phyloP scores from a whole-genome alignment of 352 stramenopile species.

The Globisporangium orthogonon region DNA sequence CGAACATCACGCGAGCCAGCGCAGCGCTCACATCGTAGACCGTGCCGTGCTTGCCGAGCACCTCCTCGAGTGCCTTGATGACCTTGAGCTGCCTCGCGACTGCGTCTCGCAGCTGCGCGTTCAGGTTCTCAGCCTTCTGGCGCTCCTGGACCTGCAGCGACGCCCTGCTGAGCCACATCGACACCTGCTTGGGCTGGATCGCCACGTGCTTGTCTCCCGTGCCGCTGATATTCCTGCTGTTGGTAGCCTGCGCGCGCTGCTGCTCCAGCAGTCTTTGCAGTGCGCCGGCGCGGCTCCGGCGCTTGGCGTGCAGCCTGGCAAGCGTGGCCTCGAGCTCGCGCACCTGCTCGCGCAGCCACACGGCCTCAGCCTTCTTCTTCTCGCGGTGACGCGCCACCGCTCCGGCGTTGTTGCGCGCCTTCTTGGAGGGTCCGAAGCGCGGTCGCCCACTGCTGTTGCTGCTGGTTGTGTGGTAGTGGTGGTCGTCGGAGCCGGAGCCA shows the following conservation, averaged over 20 bases:
- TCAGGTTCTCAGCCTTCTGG: slow-evolving; percentile 33
- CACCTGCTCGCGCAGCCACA: slow-evolving; percentile 4
- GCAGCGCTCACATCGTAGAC: slow-evolving; percentile 10
- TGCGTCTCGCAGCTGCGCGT: slow-evolving; percentile 31
- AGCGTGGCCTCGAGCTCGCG: slow-evolving; percentile 11
- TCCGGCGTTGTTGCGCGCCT: slow-evolving; percentile 8
- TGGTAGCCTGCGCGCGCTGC: neutral
- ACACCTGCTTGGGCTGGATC: slow-evolving; percentile 16
- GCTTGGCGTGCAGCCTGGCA: neutral
- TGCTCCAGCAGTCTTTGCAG: slow-evolving; percentile 8
- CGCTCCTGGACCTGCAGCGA: slow-evolving; percentile 34
- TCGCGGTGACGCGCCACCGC: slow-evolving; percentile 11
- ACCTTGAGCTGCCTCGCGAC: slow-evolving; percentile 37
- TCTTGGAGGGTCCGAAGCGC: neutral
- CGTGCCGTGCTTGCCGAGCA: slow-evolving; percentile 20
- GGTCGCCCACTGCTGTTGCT: neutral
- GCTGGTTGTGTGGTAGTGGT: neutral
- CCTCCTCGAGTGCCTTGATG: slow-evolving; percentile 28
- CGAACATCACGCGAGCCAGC: neutral
- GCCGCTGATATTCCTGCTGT: neutral
- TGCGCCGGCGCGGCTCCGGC: neutral
- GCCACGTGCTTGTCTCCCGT: neutral
- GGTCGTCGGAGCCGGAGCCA: neutral
- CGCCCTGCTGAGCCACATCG: slow-evolving; percentile 36
- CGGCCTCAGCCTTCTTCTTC: slow-evolving; percentile 9